phyloP scores from a whole-genome alignment of 2,329 filamentous ascomycete species.

The Pestalotiopsis sp. region DNA sequence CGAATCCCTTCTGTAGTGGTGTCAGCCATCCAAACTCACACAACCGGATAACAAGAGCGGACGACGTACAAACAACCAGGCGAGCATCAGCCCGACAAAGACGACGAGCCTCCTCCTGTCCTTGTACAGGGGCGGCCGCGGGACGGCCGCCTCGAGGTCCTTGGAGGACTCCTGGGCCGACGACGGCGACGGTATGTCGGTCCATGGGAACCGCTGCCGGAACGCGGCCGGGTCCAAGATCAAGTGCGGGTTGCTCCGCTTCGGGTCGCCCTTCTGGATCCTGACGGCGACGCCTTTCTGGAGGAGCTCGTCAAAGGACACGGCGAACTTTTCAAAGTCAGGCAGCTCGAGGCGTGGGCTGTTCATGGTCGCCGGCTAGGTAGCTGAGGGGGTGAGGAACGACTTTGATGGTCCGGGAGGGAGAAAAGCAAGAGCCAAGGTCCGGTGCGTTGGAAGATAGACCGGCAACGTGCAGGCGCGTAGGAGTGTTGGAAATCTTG shows the following conservation, averaged over 20 bases:
- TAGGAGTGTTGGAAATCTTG: neutral
- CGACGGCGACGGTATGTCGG: conserved; percentile 2
- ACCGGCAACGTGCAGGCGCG: neutral
- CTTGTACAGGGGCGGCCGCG: conserved; percentile 5
- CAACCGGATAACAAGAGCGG: neutral
- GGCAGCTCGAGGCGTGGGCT: neutral
- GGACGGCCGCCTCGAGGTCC: neutral
- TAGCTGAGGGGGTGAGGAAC: neutral
- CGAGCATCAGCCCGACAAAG: conserved; percentile 8
- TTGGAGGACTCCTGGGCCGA: neutral
- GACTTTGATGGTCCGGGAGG: neutral
- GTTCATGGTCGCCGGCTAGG: neutral
- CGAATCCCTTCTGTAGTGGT: conserved; percentile 10
- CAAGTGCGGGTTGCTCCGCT: neutral
- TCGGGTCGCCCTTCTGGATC: neutral
- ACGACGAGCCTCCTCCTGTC: conserved; percentile 7
- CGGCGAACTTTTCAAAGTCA: neutral
- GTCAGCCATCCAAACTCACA: neutral
- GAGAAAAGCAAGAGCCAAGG: neutral
- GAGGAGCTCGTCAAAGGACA: neutral
- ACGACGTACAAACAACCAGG: conserved; percentile 13
- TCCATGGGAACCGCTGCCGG: neutral
- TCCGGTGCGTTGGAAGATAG: neutral
- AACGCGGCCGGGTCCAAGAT: neutral
- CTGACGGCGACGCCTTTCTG: neutral